phyloP scores from a whole-genome alignment of 2,329 filamentous ascomycete species.

The Neoscytalidium dimidiatum region DNA sequence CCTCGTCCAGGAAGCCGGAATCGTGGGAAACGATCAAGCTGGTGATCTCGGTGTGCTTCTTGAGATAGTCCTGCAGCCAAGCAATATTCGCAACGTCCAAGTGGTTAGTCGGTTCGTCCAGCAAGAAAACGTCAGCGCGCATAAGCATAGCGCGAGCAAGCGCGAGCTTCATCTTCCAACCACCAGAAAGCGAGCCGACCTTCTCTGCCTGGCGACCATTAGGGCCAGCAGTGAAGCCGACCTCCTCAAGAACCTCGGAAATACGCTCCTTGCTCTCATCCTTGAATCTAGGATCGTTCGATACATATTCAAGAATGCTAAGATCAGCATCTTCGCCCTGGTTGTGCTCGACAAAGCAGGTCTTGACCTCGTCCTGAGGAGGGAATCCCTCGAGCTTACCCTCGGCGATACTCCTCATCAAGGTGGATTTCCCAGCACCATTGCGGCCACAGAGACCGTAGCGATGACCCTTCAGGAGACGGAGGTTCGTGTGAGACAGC shows the following conservation, averaged over 20 bases:
- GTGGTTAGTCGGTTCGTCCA: constrained; percentile 99
- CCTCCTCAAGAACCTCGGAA: constrained; percentile 79
- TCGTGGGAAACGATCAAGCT: constrained; percentile 98
- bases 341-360: constrained; percentile 98
- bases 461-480: constrained; percentile 91
- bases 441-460: constrained; percentile 97
- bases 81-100: constrained; percentile 94
- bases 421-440: constrained; percentile 96
- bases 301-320: constrained; percentile 89
- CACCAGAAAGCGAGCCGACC: constrained; percentile 92
- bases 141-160: constrained; percentile 95
- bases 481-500: constrained; percentile 91
- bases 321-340: constrained; percentile 97
- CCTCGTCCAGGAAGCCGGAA: constrained; percentile 93
- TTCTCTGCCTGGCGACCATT: constrained; percentile 86
- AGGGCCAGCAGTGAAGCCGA: constrained; percentile 89
- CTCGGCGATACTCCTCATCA: constrained; percentile 94
- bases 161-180: constrained; percentile 99
- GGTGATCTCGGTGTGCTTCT: constrained; percentile 93
- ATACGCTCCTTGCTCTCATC: constrained; percentile 80
- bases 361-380: constrained; percentile 85
- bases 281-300: constrained; percentile 84
- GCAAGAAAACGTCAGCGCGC: constrained; percentile 90
- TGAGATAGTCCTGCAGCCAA: constrained; percentile 94
- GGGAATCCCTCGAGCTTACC: constrained; percentile 98